Base-by-base conservation (phyloP, 441 rosid genomes). In the Arabidopsis lyrata region DNA sequence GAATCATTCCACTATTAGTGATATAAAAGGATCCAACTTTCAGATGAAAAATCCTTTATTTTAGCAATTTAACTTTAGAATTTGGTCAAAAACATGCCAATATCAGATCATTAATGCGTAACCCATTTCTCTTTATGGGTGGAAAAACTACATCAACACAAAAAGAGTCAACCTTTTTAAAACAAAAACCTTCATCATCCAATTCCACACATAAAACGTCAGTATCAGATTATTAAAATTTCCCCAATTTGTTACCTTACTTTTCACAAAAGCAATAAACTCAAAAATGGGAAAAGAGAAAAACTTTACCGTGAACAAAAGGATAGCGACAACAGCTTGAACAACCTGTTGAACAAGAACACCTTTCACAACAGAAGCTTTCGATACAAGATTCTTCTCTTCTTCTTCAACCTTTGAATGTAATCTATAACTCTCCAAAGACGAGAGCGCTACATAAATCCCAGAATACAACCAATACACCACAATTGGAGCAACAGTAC, bases 391-490 rank as follows among this genome's bases (percentile, higher is more conserved):
- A 83, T 93, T 93, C 80, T 89, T 93, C 79, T 83, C 86, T 44
- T 86, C 90, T 75, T 93, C 97, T 13, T 91, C 98, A 54, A 73
- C 74, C 81, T 81, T 87, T 2, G 91, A 71, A 59, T 91, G 98
- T 79, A 93, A 81, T 66, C 92, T 82, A 71, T 88, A 91, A 66
- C 82, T 84, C 44, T 90, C 93, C 32, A 88, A 77, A 34, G 65
- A 76, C 8, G 87, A 92, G 32, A 93, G 68, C 15, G 78, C 18
- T 20, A 85, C 68, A 54, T 93, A 93, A 1, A 89, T 58, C 66
- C 97, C 96, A 2, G 95, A 90, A 74, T 93, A 93, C 5, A 83
- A 59, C 98, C 98, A 93, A 65, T 93, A 90, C 5, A 91, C 80
- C 59, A 86, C 0, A 55, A 89, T 84, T 24, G 98, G 98, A 15